Base-by-base conservation (phyloP, 306 rosid genomes). In the Lithocarpus polystachyus region DNA sequence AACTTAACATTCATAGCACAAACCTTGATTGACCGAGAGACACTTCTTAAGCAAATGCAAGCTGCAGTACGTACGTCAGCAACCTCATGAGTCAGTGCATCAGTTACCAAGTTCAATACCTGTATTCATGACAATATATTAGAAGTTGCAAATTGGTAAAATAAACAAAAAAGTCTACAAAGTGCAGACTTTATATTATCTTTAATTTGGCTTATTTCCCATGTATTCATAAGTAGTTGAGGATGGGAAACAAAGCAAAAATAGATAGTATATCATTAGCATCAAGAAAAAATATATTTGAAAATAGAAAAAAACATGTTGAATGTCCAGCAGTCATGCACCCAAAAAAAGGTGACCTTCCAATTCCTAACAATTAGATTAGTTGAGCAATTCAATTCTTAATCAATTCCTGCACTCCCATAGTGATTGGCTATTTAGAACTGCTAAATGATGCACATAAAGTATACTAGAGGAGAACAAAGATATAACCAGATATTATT, bases 11-110 rank as follows among this genome's bases (percentile, higher is more conserved):
- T 64, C 77, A 67, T 48, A 79, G 65, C 48, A 64, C 92, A 84
- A 52, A 95, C 98, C 97, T 90, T 91, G 88, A 95, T 83, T 84
- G 99, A 95, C 81, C 97, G 96, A 57, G 98, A 93, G 75, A 85
- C 90, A 79, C 87, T 90, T 93, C 82, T 91, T 82, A 95, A 83
- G 92, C 97, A 95, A 85, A 89, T 85, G 90, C 99, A 95, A 80
- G 98, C 99, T 59, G 98, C 98, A 45, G 74, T 71, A 40, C 96
- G 98, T 68, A 95, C 86, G 48, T 76, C 84, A 80, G 86, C 78
- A 78, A 87, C 90, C 77, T 92, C 92, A 82, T 91, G 92, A 73
- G 77, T 83, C 82, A 95, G 83, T 22, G 94, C 93, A 84, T 88
- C 84, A 52, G 84, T 82, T 68, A 91, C 88, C 68, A 80, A 82